These are phyloP conservation scores for Gracilaria domingensis DNA, from an alignment of 23 red algal species.

Conservation along the genomic window DNA sequence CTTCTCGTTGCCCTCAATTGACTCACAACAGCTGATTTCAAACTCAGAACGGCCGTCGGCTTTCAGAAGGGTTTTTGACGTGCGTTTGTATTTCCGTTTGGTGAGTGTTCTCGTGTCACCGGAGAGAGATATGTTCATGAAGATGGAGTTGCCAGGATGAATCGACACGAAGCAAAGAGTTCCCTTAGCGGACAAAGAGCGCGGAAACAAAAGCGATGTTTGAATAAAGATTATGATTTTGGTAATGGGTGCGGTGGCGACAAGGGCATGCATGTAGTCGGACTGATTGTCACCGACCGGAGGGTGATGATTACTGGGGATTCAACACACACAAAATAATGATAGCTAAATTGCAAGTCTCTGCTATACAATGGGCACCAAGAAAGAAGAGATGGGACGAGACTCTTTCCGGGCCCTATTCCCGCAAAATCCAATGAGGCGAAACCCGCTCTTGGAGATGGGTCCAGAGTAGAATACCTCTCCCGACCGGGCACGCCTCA, in stretches of 20 bases:
- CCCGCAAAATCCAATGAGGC: background rate
- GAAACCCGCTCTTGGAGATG: background rate
- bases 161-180: background rate
- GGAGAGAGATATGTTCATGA: background rate
- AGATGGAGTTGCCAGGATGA: background rate
- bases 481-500: background rate
- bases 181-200: no score
- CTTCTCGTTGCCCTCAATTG: background rate
- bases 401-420: background rate
- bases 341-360: background rate
- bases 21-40: background rate
- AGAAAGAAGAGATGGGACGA: background rate
- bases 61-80: no score
- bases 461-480: no score
- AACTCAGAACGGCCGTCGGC: background rate
- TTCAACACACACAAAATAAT: slow-evolving; percentile 2
- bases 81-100: no score
- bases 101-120: no score
- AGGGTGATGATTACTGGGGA: background rate
- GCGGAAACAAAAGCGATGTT: background rate
- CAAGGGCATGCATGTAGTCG: no score
- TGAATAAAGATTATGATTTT: background rate
- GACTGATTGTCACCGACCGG: slow-evolving; percentile 6
- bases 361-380: background rate
- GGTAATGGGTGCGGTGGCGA: no score